These are phyloP conservation scores for Mycena indigotica DNA, from an alignment of 768 basidiomycete genomes.

Conservation along the genomic window DNA sequence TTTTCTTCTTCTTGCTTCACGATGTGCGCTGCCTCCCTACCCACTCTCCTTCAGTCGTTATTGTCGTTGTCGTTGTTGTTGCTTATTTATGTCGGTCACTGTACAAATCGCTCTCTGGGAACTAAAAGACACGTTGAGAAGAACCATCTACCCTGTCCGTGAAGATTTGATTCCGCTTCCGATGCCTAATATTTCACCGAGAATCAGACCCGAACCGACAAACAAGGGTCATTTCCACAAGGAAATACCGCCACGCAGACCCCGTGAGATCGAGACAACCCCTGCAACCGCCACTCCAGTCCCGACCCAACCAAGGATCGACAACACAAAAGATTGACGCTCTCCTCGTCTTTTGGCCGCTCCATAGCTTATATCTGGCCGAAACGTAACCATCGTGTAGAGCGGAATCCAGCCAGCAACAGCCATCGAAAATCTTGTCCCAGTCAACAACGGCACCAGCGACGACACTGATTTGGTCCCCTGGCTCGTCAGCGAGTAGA, in stretches of 20 bases:
- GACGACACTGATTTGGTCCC: slow-evolving; percentile 48
- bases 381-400: slow-evolving; percentile 98
- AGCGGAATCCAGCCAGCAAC: slow-evolving; percentile 86
- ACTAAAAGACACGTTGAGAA: slow-evolving; percentile 26
- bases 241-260: slow-evolving; percentile 2
- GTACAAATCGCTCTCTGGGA: slow-evolving; percentile 37
- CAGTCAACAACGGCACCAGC: slow-evolving; percentile 49
- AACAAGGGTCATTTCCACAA: slow-evolving; percentile 19
- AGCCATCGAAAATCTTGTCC: slow-evolving; percentile 58
- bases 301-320: slow-evolving; percentile 50
- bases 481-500: slow-evolving; percentile 62
- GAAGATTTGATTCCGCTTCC: slow-evolving; percentile 36
- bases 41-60: slow-evolving; percentile 19
- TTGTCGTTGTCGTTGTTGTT: too few species aligned
- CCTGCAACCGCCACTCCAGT: slow-evolving; percentile 46
- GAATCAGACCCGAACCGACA: background rate
- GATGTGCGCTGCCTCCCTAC: too few species aligned
- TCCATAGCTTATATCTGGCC: slow-evolving; percentile 91
- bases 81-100: slow-evolving; percentile 36
- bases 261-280: slow-evolving; percentile 39
- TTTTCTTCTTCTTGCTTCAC: slow-evolving; percentile 3
- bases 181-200: slow-evolving; percentile 20
- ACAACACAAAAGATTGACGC: slow-evolving; percentile 68
- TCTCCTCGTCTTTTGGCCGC: slow-evolving; percentile 71
- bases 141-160: slow-evolving; percentile 31